Evolutionary conservation across 2,329 filamentous ascomycete species (phyloP), one percentile per base, ranked within the genome.

Genomic region (Leptographium flavum): DNA sequence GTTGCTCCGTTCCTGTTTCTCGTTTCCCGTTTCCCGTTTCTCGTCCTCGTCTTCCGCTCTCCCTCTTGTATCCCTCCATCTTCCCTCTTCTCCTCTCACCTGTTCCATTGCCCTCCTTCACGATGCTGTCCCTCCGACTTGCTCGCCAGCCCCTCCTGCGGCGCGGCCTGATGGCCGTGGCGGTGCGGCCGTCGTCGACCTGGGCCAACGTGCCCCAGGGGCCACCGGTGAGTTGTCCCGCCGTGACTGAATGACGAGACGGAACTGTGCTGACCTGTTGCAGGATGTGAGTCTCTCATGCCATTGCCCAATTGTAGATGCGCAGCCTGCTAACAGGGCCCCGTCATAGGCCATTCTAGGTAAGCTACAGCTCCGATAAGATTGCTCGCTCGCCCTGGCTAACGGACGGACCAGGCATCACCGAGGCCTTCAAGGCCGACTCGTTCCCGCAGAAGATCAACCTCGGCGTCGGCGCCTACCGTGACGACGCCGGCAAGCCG

Each of bases 381-480:
- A 14, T 49, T 48, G 22, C 39, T 17, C 17, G 14, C 10, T 5
- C 41, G 31, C 32, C 31, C 30, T 42, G 43, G 32, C 43, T 51
- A 47, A 22, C 3, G 21, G 11, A 25, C 10, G 8, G 10, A 43
- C 21, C 54, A 81, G 83, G 85, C 64, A 87, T 98, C 69, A 96
- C 92, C 52, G 92, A 98, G 71, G 92, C 92, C 50, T 98, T 92
- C 83, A 98, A 96, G 76, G 88, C 88, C 66, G 92, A 98, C 65
- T 76, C 73, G 59, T 90, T 93, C 67, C 71, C 79, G 52, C 79
- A 94, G 72, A 98, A 96, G 80, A 96, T 98, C 74, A 96, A 96
- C 73, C 73, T 98, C 50, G 92, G 84, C 70, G 92, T 96, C 55
- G 92, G 92, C 60, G 92, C 92, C 60, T 98, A 98, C 79, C 87